These are phyloP conservation scores for Trichoderma polysporum DNA, from an alignment of 2,329 filamentous ascomycete species.

Conservation along the genomic window DNA sequence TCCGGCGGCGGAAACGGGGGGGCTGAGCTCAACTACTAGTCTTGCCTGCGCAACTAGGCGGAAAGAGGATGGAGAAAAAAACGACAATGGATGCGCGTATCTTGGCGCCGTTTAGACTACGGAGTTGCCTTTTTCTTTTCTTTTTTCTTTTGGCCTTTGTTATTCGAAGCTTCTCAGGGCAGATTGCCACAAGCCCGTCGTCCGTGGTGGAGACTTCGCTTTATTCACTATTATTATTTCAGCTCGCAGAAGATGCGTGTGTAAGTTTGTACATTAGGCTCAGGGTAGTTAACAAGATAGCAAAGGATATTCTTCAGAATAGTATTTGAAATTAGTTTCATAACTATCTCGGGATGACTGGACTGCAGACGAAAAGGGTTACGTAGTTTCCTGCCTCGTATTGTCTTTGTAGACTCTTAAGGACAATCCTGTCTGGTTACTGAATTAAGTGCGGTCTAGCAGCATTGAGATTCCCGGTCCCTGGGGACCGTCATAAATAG, in stretches of 20 bases:
- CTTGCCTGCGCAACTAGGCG: not conserved
- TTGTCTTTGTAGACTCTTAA: not conserved
- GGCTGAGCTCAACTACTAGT: constrained; percentile 86
- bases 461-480: not conserved
- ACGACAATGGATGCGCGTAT: not conserved
- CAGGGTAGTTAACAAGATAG: not conserved
- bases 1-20: constrained; percentile 66
- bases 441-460: not conserved
- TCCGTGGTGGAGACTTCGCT: not conserved
- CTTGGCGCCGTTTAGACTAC: not conserved
- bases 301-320: not conserved
- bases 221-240: not conserved
- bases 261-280: constrained; percentile 16
- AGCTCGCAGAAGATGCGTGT: not conserved
- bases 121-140: not conserved
- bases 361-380: not conserved
- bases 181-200: not conserved
- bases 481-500: not conserved
- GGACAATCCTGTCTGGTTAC: not conserved
- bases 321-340: not conserved
- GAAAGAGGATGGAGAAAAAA: not conserved
- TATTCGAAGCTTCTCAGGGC: not conserved
- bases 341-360: not conserved
- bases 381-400: no score
- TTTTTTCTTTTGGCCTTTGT: not conserved